These are phyloP conservation scores for Lipomyces sp. DNA, from an alignment of 805 yeast species.

Conservation along the genomic window DNA sequence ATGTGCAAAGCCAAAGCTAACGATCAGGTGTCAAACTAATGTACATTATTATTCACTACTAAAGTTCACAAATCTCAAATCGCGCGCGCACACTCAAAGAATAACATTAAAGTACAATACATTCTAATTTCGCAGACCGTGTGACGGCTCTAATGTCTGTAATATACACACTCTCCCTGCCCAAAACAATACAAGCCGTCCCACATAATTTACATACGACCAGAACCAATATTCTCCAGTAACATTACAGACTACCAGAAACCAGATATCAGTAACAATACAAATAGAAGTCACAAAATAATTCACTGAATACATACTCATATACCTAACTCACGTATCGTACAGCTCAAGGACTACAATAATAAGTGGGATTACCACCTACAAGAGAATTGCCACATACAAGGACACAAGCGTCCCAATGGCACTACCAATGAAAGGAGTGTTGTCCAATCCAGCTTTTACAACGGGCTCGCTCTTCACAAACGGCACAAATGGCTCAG, in stretches of 20 bases:
- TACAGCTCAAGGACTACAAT: constrained; percentile 6
- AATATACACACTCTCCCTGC: neutral
- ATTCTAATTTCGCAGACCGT: neutral
- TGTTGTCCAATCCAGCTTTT: constrained; percentile 17
- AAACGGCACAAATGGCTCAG: constrained; percentile 48
- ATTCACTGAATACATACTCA: neutral
- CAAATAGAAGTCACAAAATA: constrained; percentile 2
- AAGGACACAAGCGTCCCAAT: constrained; percentile 25
- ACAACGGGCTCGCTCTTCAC: constrained; percentile 48
- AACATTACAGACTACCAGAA: constrained; percentile 7
- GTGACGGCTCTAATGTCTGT: neutral
- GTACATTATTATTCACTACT: constrained; percentile 1
- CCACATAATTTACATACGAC: neutral
- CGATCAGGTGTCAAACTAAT: neutral
- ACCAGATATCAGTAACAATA: neutral
- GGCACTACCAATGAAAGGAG: constrained; percentile 27
- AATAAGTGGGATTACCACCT: neutral
- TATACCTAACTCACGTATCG: constrained; percentile 12
- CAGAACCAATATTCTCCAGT: neutral
- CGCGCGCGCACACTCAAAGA: neutral
- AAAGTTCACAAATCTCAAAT: neutral
- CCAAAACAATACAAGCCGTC: neutral
- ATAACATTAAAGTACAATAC: neutral
- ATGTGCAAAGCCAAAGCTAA: neutral
- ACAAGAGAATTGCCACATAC: constrained; percentile 32